Evolutionary conservation across 2,329 filamentous ascomycete species (phyloP), one percentile per base, ranked within the genome.

Genomic region (Apiospora kogelbergensis): DNA sequence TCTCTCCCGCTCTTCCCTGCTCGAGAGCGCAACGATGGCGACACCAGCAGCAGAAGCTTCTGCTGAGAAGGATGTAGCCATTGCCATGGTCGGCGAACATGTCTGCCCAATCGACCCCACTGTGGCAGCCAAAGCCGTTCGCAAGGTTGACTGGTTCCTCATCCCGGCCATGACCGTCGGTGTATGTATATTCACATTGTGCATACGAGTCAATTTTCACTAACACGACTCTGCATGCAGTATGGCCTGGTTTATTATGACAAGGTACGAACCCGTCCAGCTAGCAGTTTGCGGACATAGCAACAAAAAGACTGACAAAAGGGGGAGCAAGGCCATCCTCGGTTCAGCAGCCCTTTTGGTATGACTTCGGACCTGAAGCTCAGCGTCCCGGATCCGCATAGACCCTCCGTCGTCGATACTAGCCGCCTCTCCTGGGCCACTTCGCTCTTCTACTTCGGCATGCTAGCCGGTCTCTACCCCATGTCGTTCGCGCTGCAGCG

Each of bases 401-500:
- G 80, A 0, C 89, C 90, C 0, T 84, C 86, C 0, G 86, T 85
- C 0, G 86, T 86, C 20, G 87, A 91, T 75, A 94, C 92, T 0
- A 85, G 86, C 0, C 86, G 92, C 13, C 85, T 94, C 37, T 90
- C 87, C 72, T 94, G 91, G 92, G 92, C 92, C 2, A 94, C 91
- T 0, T 93, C 90, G 0, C 84, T 93, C 74, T 94, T 94, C 81
- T 94, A 94, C 81, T 93, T 94, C 73, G 92, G 92, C 45, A 92
- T 93, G 90, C 84, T 95, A 2, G 89, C 87, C 0, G 92, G 92
- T 0, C 81, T 92, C 3, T 94, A 93, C 71, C 92, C 91, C 1
- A 89, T 93, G 86, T 90, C 90, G 0, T 93, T 91, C 70, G 82
- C 87, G 0, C 82, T 93, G 1, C 92, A 94, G 78, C 86, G 88